phyloP scores from a whole-genome alignment of 345 rosid species.

The Gossypium australe region DNA sequence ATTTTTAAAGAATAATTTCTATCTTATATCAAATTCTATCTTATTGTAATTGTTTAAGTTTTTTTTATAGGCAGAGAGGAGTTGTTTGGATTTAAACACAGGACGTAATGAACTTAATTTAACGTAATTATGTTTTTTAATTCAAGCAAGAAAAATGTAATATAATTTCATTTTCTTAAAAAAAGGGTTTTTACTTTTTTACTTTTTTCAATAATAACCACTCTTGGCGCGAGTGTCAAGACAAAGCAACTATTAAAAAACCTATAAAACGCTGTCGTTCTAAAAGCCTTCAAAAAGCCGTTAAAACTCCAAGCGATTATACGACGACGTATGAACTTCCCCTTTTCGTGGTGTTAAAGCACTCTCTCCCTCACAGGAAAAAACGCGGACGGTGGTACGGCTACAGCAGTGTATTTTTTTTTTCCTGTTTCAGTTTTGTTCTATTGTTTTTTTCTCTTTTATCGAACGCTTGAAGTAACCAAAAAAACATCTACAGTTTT shows the following conservation, averaged over 20 bases:
- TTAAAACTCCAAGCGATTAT: background rate
- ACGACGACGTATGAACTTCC: background rate
- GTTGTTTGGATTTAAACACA: too few species aligned
- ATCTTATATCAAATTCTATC: too few species aligned
- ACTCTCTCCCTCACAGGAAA: background rate
- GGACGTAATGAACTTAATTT: too few species aligned
- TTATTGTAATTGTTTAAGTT: too few species aligned
- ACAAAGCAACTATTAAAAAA: background rate
- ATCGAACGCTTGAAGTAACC: background rate
- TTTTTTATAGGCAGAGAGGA: too few species aligned
- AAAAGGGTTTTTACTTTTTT: background rate
- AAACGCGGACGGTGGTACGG: background rate
- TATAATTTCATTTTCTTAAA: too few species aligned
- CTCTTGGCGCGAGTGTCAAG: background rate
- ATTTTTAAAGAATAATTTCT: too few species aligned
- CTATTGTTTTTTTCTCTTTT: background rate
- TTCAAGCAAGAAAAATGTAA: too few species aligned
- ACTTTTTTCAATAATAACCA: background rate
- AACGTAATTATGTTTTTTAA: too few species aligned
- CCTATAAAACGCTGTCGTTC: background rate
- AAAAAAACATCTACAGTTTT: background rate
- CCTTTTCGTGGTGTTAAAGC: background rate
- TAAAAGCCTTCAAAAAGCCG: background rate
- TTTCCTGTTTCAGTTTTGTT: background rate
- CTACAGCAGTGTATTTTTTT: background rate